phyloP scores from a whole-genome alignment of 768 basidiomycete species.

The Leccinum variicolor region DNA sequence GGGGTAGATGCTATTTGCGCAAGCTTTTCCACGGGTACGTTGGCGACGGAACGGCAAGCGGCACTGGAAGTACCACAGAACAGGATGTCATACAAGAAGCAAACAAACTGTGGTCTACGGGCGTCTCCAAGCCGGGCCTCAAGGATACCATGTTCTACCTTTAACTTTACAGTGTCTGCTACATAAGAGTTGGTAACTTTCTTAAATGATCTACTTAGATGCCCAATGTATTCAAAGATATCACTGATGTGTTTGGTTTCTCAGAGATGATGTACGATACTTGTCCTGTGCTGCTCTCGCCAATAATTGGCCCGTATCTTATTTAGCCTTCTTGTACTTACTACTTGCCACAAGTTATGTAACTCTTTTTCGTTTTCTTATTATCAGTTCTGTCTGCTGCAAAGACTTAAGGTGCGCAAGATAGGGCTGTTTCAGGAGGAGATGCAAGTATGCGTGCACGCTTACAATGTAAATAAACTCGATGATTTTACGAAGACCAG shows the following conservation, averaged over 20 bases:
- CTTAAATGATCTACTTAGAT: background rate
- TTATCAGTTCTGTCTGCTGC: conserved; percentile 1
- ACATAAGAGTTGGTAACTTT: background rate
- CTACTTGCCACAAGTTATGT: background rate
- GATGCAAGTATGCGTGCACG: background rate
- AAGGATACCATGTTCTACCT: conserved; percentile 79
- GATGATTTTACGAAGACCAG: conserved; percentile 6
- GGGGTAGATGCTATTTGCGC: conserved; percentile 51
- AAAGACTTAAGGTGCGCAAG: background rate
- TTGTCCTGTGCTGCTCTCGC: background rate
- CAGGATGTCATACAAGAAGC: conserved; percentile 57
- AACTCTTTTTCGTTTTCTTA: background rate
- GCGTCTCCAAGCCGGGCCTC: conserved; percentile 46
- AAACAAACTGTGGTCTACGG: conserved; percentile 48
- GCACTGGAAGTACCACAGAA: conserved; percentile 39
- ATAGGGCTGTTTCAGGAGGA: background rate
- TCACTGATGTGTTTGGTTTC: conserved; percentile 1
- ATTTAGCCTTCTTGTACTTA: background rate
- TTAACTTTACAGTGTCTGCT: conserved; percentile 25
- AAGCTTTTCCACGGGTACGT: conserved; percentile 41
- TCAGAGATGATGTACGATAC: background rate
- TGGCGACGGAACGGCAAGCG: conserved; percentile 25
- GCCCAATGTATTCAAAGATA: background rate
- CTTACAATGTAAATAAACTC: conserved; percentile 16
- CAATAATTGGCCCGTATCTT: background rate